phyloP scores from a whole-genome alignment of 495 filamentous ascomycete species.

The Geopyxis carbonaria region DNA sequence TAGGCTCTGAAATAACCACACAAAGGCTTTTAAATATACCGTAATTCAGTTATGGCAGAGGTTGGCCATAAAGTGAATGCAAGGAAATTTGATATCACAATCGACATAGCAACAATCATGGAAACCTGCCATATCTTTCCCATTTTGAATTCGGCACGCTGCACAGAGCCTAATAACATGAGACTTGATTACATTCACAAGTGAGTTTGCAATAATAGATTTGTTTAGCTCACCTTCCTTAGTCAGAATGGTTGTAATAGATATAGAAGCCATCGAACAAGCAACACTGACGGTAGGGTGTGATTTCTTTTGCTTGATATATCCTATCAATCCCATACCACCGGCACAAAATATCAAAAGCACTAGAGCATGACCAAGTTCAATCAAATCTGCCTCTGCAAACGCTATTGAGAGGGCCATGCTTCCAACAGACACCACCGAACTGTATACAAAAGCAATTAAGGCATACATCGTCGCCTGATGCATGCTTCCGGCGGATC shows the following conservation, averaged over 20 bases:
- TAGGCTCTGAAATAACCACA: too few species aligned
- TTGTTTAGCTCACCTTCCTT: slow-evolving; percentile 49
- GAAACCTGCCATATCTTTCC: slow-evolving; percentile 74
- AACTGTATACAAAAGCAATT: slow-evolving; percentile 66
- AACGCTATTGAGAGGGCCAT: slow-evolving; percentile 75
- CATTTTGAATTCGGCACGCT: slow-evolving; percentile 59
- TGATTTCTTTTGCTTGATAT: slow-evolving; percentile 74
- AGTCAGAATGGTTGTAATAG: slow-evolving; percentile 80
- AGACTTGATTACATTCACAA: background rate
- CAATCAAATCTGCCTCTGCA: slow-evolving; percentile 43
- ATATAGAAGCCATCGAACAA: slow-evolving; percentile 74
- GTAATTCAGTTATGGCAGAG: slow-evolving; percentile 59
- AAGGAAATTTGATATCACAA: slow-evolving; percentile 54
- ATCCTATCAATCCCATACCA: slow-evolving; percentile 77
- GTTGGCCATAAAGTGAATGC: slow-evolving; percentile 65
- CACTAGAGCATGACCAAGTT: slow-evolving; percentile 54
- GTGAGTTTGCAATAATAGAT: too few species aligned
- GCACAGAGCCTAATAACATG: slow-evolving; percentile 38
- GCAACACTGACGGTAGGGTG: slow-evolving; percentile 83
- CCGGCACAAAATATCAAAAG: slow-evolving; percentile 77
- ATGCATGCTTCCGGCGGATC: slow-evolving; percentile 70
- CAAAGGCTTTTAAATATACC: too few species aligned
- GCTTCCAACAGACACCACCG: slow-evolving; percentile 52
- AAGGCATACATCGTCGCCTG: slow-evolving; percentile 69
- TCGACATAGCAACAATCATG: slow-evolving; percentile 81